These are phyloP conservation scores for Scutellaria galericulata DNA, from an alignment of 257 asterid genomes.

Conservation along the genomic window DNA sequence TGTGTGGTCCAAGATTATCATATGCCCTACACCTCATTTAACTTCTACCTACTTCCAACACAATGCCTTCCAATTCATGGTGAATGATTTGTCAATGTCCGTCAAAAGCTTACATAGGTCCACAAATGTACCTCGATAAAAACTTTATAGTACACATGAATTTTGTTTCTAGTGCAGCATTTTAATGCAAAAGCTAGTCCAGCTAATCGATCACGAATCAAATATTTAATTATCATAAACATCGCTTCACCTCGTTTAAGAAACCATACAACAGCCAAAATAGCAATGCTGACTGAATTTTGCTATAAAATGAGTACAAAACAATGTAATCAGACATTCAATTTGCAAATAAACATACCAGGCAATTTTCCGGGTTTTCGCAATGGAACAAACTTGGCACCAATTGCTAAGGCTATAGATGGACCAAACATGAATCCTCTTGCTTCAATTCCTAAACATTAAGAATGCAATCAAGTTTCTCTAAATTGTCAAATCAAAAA, in stretches of 20 bases:
- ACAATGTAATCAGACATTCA: not conserved
- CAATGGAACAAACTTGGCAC: constrained; percentile 81
- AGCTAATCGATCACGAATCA: not conserved
- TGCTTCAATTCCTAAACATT: constrained; percentile 69
- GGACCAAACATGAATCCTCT: constrained; percentile 91
- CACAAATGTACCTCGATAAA: too few species aligned
- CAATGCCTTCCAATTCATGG: too few species aligned
- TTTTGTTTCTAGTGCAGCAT: too few species aligned
- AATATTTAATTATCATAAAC: not conserved
- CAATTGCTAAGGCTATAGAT: constrained; percentile 76
- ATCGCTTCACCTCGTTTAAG: not conserved
- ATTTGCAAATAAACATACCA: constrained; percentile 43
- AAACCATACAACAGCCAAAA: not conserved
- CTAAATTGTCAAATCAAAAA: not conserved
- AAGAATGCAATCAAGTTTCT: not conserved
- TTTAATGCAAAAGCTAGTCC: too few species aligned
- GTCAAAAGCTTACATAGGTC: too few species aligned
- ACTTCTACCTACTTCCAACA: not conserved
- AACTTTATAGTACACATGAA: too few species aligned
- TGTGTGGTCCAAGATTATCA: constrained; percentile 15
- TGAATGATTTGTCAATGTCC: too few species aligned
- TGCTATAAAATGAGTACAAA: not conserved
- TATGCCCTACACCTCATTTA: constrained; percentile 10
- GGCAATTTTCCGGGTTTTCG: constrained; percentile 82
- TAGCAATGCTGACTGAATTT: not conserved